These are phyloP conservation scores for Trichosporon sp. DNA, from an alignment of 1,284 basidiomycete species.

Conservation along the genomic window DNA sequence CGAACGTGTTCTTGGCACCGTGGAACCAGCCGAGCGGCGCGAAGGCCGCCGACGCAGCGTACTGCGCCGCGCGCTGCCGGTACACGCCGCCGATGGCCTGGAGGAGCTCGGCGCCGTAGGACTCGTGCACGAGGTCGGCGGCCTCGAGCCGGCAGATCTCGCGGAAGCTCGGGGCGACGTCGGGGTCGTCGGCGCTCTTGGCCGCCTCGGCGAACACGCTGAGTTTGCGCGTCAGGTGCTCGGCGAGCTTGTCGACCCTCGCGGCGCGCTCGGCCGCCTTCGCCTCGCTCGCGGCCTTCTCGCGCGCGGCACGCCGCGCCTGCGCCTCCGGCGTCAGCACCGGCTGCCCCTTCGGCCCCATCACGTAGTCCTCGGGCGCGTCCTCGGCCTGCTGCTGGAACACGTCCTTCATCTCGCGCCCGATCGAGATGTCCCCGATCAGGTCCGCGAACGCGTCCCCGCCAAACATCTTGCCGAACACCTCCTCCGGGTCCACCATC, in stretches of 20 bases:
- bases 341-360: constrained; percentile 47
- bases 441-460: constrained; percentile 53
- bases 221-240: constrained; percentile 79
- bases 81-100: constrained; percentile 91
- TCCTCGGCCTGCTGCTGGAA: constrained; percentile 86
- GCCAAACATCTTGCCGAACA: constrained; percentile 88
- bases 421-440: constrained; percentile 53
- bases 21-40: constrained; percentile 70
- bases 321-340: constrained; percentile 76
- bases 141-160: constrained; percentile 78
- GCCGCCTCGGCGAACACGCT: constrained; percentile 90
- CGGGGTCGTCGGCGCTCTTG: constrained; percentile 62
- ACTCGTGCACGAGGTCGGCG: constrained; percentile 80
- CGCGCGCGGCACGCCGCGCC: constrained; percentile 62
- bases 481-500: constrained; percentile 68
- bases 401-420: constrained; percentile 95
- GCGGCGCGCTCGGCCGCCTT: constrained; percentile 75
- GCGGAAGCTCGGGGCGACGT: constrained; percentile 53
- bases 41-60: constrained; percentile 54
- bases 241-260: constrained; percentile 74
- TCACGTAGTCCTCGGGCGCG: constrained; percentile 40
- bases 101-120: constrained; percentile 86
- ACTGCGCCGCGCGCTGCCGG: constrained; percentile 65
- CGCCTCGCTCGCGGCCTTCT: constrained; percentile 72
- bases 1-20: constrained; percentile 88